Evolutionary conservation across 148 eudicot genomes (phyloP).

Genomic region (Nyssa sinensis): DNA sequence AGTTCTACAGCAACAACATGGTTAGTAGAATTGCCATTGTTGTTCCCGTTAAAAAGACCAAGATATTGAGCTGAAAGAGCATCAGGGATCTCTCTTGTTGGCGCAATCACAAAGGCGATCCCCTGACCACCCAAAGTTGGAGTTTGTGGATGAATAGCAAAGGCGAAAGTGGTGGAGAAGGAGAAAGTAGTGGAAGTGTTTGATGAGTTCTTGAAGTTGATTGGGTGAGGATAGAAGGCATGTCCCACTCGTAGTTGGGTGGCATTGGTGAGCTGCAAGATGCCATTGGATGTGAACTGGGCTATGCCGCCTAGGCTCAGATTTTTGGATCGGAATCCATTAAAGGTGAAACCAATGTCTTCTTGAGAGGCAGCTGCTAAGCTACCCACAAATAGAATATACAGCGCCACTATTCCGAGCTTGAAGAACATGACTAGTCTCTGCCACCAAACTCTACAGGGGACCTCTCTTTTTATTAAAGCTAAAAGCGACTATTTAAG

Average conservation of each 20-base stretch:
- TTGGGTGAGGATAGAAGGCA: slow-evolving; percentile 1
- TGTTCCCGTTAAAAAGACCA: not conserved
- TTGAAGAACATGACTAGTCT: not conserved
- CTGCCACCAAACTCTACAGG: not conserved
- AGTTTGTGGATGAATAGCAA: not conserved
- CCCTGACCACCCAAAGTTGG: not conserved
- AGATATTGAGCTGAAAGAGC: not conserved
- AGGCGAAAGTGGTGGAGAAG: not conserved
- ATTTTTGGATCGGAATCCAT: not conserved
- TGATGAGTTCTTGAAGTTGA: not conserved
- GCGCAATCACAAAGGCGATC: not conserved
- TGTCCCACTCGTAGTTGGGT: not conserved
- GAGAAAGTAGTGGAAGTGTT: slow-evolving; percentile 1
- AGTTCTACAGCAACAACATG: not conserved
- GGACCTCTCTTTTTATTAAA: too few species aligned
- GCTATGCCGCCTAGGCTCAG: not conserved
- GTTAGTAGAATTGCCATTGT: not conserved
- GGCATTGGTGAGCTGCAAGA: not conserved
- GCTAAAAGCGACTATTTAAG: too few species aligned
- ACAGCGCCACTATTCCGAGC: not conserved
- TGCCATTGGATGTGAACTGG: not conserved
- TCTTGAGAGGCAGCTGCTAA: not conserved
- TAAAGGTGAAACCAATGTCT: not conserved
- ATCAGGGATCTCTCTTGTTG: not conserved
- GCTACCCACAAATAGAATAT: not conserved